A percentile compares a stretch with the other conserved stretches of the same genome.
Conservation (phyloP, 805 yeast species). For the Danielozyma ontarioensis region DNA sequence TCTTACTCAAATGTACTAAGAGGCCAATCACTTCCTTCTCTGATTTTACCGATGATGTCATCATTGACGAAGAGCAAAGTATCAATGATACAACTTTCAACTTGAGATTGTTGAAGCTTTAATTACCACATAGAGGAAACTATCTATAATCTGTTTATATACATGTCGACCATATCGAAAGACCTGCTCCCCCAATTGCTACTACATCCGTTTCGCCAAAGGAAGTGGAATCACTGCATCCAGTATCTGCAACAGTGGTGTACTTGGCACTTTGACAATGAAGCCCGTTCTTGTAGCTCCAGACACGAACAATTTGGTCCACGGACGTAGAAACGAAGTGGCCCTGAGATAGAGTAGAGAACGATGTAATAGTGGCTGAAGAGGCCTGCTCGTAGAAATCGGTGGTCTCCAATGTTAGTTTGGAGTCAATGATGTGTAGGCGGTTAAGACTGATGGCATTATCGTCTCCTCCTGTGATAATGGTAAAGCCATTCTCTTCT, state of each 20-base stretch:
- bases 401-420: constrained; percentile 17
- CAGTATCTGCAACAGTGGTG: constrained; percentile 90
- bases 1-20: constrained; percentile 76
- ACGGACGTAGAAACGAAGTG: constrained; percentile 64
- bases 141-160: too few species aligned
- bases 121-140: constrained; percentile 10
- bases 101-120: constrained; percentile 70
- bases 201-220: constrained; percentile 31
- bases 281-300: constrained; percentile 43
- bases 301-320: constrained; percentile 70
- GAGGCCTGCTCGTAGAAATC: constrained; percentile 56
- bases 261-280: constrained; percentile 38
- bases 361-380: constrained; percentile 77
- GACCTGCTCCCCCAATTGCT: constrained; percentile 82
- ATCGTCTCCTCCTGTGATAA: constrained; percentile 91
- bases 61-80: constrained; percentile 84
- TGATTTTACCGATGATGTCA: constrained; percentile 41
- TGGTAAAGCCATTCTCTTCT: constrained; percentile 11
- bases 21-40: constrained; percentile 48
- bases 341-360: constrained; percentile 28
- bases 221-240: constrained; percentile 48
- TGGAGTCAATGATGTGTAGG: constrained; percentile 7
- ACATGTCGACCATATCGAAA: too few species aligned
- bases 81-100: constrained; percentile 72
- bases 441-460: constrained; percentile 49